Percentiles rank a stretch among this genome's conserved stretches.
These are phyloP conservation scores for Penicillium sp. DNA, from an alignment of 2,329 filamentous ascomycete species.

Conservation along the genomic window DNA sequence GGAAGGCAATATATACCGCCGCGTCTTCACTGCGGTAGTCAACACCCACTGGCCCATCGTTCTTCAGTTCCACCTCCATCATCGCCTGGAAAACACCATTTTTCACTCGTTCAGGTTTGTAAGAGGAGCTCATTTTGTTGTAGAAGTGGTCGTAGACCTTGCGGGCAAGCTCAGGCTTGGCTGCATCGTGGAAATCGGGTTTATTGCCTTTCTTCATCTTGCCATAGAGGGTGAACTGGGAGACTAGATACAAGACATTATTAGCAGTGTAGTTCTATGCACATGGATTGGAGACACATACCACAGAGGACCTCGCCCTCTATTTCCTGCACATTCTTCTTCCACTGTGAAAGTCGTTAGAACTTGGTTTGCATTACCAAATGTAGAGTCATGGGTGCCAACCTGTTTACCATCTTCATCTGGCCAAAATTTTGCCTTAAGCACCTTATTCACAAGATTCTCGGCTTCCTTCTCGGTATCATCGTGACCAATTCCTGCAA, in stretches of 20 bases:
- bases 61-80: conserved; percentile 95
- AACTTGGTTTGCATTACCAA: neutral
- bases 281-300: conserved; percentile 44
- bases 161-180: conserved; percentile 74
- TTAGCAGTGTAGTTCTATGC: neutral
- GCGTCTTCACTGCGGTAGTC: conserved; percentile 59
- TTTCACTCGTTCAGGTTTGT: conserved; percentile 74
- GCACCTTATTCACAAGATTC: conserved; percentile 76
- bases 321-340: conserved; percentile 83
- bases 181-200: conserved; percentile 89
- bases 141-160: conserved; percentile 84
- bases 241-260: conserved; percentile 60
- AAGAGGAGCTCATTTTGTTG: conserved; percentile 70
- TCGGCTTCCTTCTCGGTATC: conserved; percentile 90
- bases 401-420: conserved; percentile 71
- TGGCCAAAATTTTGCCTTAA: conserved; percentile 92
- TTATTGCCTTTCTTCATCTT: conserved; percentile 95
- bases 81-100: conserved; percentile 98
- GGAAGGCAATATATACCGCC: conserved; percentile 51
- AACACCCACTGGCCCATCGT: conserved; percentile 73
- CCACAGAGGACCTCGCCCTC: conserved; percentile 91
- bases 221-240: conserved; percentile 92
- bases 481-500: conserved; percentile 86
- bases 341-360: conserved; percentile 66
- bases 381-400: conserved; percentile 14